phyloP scores from a whole-genome alignment of 2,329 filamentous ascomycete species.

The Penicillium aurantiogriseum region DNA sequence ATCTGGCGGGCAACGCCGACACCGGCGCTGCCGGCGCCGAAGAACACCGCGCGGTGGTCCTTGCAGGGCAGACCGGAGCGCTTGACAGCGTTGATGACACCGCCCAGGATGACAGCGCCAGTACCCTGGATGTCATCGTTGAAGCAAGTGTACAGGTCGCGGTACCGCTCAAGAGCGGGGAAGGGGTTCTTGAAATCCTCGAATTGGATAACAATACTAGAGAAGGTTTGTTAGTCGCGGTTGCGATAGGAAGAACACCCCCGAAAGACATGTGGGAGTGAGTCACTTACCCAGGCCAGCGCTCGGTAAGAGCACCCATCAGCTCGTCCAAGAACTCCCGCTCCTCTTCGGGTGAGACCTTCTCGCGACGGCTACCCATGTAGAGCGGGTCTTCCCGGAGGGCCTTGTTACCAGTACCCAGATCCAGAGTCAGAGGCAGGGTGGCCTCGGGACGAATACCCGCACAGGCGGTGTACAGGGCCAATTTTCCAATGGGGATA shows the following conservation, averaged over 20 bases:
- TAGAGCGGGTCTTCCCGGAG: conserved; percentile 80
- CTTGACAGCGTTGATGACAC: conserved; percentile 74
- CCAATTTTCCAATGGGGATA: conserved; percentile 94
- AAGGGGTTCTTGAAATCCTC: conserved; percentile 99
- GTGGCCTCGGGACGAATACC: conserved; percentile 80
- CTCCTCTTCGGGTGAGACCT: conserved; percentile 74
- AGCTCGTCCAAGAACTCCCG: conserved; percentile 95
- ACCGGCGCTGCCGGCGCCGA: conserved; percentile 92
- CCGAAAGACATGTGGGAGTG: conserved; percentile 13
- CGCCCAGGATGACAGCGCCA: conserved; percentile 87
- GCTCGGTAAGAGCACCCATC: conserved; percentile 84
- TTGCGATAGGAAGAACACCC: conserved; percentile 42
- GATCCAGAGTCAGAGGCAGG: conserved; percentile 61
- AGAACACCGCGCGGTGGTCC: conserved; percentile 92
- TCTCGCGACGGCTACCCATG: conserved; percentile 82
- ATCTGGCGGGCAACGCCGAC: conserved; percentile 98
- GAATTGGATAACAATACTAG: conserved; percentile 78
- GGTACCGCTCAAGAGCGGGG: conserved; percentile 86
- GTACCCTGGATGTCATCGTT: conserved; percentile 99
- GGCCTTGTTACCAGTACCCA: conserved; percentile 63
- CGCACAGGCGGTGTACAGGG: conserved; percentile 91
- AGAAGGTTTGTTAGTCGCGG: conserved; percentile 21
- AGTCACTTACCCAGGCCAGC: conserved; percentile 61
- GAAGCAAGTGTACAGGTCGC: conserved; percentile 88
- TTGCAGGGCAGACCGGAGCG: conserved; percentile 79